Evolutionary conservation across 1,284 basidiomycete genomes (phyloP).

Genomic region (Trametes sp.): DNA sequence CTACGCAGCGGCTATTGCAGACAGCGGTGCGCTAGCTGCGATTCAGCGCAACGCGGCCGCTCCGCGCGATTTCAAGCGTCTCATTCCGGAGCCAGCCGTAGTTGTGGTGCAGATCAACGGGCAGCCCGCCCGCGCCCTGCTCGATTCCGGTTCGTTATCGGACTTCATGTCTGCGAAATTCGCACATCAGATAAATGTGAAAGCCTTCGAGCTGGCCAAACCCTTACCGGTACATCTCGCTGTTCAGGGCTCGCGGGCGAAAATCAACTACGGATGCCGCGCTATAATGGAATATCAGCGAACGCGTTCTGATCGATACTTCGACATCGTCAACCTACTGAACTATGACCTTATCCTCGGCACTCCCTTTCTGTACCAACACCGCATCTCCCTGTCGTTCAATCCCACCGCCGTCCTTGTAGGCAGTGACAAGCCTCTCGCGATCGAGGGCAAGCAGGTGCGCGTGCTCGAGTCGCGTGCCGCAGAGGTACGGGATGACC

Average conservation of each 20-base stretch:
- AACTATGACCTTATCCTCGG: slow-evolving; percentile 24
- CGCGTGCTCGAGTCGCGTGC: too few relatives aligned
- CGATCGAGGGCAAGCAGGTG: too few relatives aligned
- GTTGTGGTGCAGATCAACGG: slow-evolving; percentile 11
- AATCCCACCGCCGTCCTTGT: too few relatives aligned
- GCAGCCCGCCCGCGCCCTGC: slow-evolving; percentile 9
- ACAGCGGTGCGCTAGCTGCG: not conserved
- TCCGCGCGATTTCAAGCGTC: not conserved
- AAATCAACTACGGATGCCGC: slow-evolving; percentile 17
- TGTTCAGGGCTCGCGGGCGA: slow-evolving; percentile 15
- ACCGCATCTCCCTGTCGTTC: too few relatives aligned
- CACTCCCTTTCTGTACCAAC: too few relatives aligned
- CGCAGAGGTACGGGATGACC: too few relatives aligned
- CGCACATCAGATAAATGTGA: slow-evolving; percentile 10
- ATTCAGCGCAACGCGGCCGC: slow-evolving; percentile 18
- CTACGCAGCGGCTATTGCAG: not conserved
- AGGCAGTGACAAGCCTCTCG: too few relatives aligned
- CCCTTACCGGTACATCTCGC: slow-evolving; percentile 21
- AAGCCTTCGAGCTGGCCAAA: slow-evolving; percentile 8
- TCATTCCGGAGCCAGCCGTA: slow-evolving; percentile 12
- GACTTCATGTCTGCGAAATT: slow-evolving; percentile 21
- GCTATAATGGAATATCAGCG: slow-evolving; percentile 37
- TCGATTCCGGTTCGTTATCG: slow-evolving; percentile 17
- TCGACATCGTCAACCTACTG: slow-evolving; percentile 42
- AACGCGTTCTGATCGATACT: slow-evolving; percentile 35